Evolutionary conservation across 2,329 filamentous ascomycete genomes (phyloP).

Genomic region (Colletotrichum sp.): DNA sequence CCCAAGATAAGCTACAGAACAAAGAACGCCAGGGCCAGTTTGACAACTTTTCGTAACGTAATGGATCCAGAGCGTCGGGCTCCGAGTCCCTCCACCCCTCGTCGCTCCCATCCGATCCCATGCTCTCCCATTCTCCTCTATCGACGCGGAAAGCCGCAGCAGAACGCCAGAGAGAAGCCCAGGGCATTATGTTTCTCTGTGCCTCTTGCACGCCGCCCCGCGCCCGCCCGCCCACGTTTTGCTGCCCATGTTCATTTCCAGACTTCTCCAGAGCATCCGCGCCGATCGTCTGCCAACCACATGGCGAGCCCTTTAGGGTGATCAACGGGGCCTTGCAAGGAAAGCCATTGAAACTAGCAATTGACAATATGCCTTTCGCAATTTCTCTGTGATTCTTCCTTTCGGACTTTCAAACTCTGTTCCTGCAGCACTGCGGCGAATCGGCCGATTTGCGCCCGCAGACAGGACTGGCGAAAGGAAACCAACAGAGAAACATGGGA

Average conservation of each 20-base stretch:
- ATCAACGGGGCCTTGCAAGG: background rate
- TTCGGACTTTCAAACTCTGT: background rate
- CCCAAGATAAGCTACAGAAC: background rate
- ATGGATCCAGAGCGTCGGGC: conserved; percentile 18
- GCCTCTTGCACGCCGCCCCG: background rate
- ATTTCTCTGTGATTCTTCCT: background rate
- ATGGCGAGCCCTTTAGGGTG: background rate
- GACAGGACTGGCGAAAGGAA: background rate
- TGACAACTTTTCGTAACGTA: conserved; percentile 18
- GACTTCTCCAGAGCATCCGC: background rate
- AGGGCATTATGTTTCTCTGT: background rate
- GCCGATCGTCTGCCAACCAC: background rate
- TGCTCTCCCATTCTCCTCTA: background rate
- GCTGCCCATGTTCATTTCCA: background rate
- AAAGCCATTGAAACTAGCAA: background rate
- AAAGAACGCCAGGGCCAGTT: background rate
- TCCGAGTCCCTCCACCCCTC: background rate
- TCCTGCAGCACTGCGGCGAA: background rate
- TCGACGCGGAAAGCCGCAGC: background rate
- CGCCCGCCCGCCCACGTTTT: background rate
- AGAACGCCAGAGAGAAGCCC: background rate
- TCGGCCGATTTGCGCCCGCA: background rate
- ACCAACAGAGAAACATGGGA: background rate
- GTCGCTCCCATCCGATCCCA: background rate
- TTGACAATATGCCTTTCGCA: background rate